phyloP scores from a whole-genome alignment of 163 green algal species.

The Scenedesmus sp. region DNA sequence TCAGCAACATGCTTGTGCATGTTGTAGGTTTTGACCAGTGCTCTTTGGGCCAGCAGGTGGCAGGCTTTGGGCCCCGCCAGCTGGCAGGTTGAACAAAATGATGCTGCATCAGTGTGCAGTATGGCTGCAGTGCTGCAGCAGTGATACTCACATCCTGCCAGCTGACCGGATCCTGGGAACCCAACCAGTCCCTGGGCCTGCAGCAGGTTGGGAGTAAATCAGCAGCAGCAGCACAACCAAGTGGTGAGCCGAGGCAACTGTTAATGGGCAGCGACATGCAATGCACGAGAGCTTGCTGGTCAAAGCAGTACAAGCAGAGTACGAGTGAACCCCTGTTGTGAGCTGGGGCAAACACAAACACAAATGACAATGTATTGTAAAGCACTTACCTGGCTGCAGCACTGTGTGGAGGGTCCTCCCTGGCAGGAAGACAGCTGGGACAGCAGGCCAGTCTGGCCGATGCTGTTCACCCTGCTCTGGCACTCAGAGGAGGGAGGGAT shows the following conservation, averaged over 20 bases:
- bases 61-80: background rate
- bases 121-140: background rate
- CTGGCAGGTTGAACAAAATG: background rate
- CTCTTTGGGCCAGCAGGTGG: background rate
- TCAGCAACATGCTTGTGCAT: background rate
- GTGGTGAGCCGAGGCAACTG: background rate
- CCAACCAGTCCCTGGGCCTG: slow-evolving; percentile 14
- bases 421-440: slow-evolving; percentile 25
- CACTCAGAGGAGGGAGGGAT: background rate
- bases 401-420: background rate
- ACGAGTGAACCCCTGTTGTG: background rate
- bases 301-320: too few species aligned
- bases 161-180: slow-evolving; percentile 42
- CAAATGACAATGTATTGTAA: background rate
- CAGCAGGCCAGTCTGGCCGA: slow-evolving; percentile 35
- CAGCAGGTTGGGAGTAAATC: background rate
- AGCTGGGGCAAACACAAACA: background rate
- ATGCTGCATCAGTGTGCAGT: background rate
- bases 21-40: too few species aligned
- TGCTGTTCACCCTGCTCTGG: slow-evolving; percentile 17
- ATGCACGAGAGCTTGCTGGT: background rate
- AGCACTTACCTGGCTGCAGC: background rate
- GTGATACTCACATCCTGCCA: slow-evolving; percentile 44
- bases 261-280: background rate
- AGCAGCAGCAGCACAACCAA: background rate